Base-by-base conservation (phyloP, 1,284 basidiomycete genomes). In the Leccinum insigne region DNA sequence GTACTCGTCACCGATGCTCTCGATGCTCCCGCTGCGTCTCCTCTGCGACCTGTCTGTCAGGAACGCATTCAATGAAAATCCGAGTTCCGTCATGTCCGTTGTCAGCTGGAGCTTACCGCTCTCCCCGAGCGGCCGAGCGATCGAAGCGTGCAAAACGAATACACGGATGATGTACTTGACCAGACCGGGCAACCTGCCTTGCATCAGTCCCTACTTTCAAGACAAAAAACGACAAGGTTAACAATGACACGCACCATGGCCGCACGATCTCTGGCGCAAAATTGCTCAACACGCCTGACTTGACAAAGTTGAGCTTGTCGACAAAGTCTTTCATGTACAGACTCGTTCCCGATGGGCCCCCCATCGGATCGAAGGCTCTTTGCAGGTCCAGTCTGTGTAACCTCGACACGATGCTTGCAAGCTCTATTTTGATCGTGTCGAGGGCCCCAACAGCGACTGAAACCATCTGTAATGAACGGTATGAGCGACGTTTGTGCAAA, bases 31-130 rank as follows among this genome's bases (percentile, higher is more conserved):
- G 1, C 86, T 85, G 4, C 87, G 85, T 71, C 88, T 87, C 66
- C 78, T 81, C 68, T 86, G 85, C 8, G 80, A 76, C 54, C 84
- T 81, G 70, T 90, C 82, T 60, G 81, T 82, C 73, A 95, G 81
- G 74, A 97, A 93, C 3, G 91, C 86, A 70, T 88, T 91, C 63
- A 96, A 77, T 0, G 91, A 89, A 77, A 98, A 97, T 79, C 98
- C 97, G 62, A 99, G 84, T 76, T 96, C 93, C 1, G 96, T 93
- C 94, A 98, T 96, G 76, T 99, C 96, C 62, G 89, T 92, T 63
- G 95, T 94, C 66, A 99, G 82, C 77, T 96, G 94, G 40, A 99
- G 83, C 74, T 96, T 96, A 2, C 95, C 93, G 66, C 86, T 86
- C 80, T 99, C 96, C 13, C 93, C 90, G 4, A 97, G 82, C 0